phyloP scores from a whole-genome alignment of 2,329 filamentous ascomycete genomes.

The Rhytidhysteron rufulum region DNA sequence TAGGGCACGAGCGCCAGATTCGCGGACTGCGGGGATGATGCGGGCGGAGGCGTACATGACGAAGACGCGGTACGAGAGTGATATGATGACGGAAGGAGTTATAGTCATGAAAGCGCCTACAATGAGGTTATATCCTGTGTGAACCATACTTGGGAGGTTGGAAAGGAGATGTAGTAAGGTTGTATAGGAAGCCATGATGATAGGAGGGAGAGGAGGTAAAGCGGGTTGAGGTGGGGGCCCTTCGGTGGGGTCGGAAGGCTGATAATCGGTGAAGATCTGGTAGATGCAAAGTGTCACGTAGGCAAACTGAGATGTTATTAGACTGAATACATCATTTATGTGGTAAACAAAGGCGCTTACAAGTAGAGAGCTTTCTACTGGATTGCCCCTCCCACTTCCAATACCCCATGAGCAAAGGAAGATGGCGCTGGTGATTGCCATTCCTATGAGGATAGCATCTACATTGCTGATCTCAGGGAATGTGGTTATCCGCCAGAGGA shows the following conservation, averaged over 20 bases:
- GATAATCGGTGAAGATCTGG: slow-evolving; percentile 98
- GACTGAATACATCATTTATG: slow-evolving; percentile 1
- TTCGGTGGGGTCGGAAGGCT: slow-evolving; percentile 64
- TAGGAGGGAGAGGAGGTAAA: slow-evolving; percentile 91
- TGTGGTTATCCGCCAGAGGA: slow-evolving; percentile 89
- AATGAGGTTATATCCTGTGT: slow-evolving; percentile 80
- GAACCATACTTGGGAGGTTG: slow-evolving; percentile 76
- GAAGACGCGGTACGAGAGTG: slow-evolving; percentile 85
- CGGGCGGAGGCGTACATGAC: slow-evolving; percentile 94
- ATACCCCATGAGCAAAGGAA: slow-evolving; percentile 94
- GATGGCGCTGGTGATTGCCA: slow-evolving; percentile 85
- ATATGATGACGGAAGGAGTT: slow-evolving; percentile 93
- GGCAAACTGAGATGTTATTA: slow-evolving; percentile 61
- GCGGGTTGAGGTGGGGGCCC: slow-evolving; percentile 65
- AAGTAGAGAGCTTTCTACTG: slow-evolving; percentile 88
- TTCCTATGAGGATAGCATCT: slow-evolving; percentile 88
- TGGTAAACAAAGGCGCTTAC: slow-evolving; percentile 22
- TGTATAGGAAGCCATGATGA: slow-evolving; percentile 97
- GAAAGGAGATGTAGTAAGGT: slow-evolving; percentile 82
- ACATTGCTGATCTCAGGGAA: slow-evolving; percentile 92
- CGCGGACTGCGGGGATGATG: slow-evolving; percentile 90
- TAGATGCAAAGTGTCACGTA: slow-evolving; percentile 99
- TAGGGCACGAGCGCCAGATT: slow-evolving; percentile 77
- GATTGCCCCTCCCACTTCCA: slow-evolving; percentile 87
- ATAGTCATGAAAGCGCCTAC: slow-evolving; percentile 92